These are phyloP conservation scores for Trichoderma pleuroti DNA, from an alignment of 2,329 filamentous ascomycete species.

Conservation along the genomic window DNA sequence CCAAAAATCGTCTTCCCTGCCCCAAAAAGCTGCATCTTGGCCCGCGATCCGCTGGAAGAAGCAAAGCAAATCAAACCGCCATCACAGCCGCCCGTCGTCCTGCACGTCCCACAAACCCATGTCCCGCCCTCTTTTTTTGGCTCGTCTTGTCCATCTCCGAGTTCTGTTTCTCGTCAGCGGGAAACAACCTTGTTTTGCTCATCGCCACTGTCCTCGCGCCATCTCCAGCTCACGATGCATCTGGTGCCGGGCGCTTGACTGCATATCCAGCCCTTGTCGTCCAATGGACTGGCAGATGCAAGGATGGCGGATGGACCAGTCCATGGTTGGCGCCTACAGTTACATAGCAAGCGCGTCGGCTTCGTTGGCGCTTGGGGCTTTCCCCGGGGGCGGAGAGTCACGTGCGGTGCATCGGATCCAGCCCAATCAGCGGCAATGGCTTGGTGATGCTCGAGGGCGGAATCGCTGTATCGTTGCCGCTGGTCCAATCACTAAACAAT, in stretches of 20 bases:
- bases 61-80: slow-evolving; percentile 8
- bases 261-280: background rate
- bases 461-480: background rate
- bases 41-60: background rate
- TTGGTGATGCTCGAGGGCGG: background rate
- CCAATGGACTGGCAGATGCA: background rate
- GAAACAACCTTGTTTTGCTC: slow-evolving; percentile 8
- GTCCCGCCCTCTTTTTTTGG: background rate
- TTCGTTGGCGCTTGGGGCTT: slow-evolving; percentile 1
- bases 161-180: background rate
- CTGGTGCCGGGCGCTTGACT: slow-evolving; percentile 15
- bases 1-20: background rate
- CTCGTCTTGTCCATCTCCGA: background rate
- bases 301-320: background rate
- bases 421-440: background rate
- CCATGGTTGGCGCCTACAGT: background rate
- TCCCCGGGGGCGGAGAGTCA: background rate
- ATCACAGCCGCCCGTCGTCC: slow-evolving; percentile 11
- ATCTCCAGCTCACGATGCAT: slow-evolving; percentile 5
- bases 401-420: background rate
- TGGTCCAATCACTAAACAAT: slow-evolving; percentile 13
- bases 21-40: background rate
- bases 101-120: background rate
- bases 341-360: background rate
- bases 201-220: background rate